A percentile compares a stretch with the other conserved stretches of the same genome.
These are phyloP conservation scores for Capronia epimyces DNA, from an alignment of 2,329 filamentous ascomycete species.

Conservation along the genomic window DNA sequence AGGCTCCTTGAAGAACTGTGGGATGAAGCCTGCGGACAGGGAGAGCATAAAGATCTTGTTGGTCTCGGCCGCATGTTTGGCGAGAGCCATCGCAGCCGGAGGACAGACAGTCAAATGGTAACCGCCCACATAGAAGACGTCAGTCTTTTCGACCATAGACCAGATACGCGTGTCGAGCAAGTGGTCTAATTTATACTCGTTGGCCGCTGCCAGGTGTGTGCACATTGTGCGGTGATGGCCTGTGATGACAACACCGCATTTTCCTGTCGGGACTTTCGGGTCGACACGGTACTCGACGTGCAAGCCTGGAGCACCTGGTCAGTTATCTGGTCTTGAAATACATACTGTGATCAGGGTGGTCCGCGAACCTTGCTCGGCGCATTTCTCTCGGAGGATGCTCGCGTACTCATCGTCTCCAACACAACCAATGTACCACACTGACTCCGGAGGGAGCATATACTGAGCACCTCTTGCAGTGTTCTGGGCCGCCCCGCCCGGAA, in stretches of 20 bases:
- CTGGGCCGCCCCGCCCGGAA: conserved; percentile 92
- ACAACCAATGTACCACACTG: conserved; percentile 87
- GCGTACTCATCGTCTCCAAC: conserved; percentile 95
- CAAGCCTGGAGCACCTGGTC: conserved; percentile 18
- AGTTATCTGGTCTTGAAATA: conserved; percentile 11
- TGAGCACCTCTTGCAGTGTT: conserved; percentile 90
- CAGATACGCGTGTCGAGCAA: conserved; percentile 87
- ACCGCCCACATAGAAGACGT: conserved; percentile 88
- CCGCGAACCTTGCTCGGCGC: conserved; percentile 79
- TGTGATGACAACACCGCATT: conserved; percentile 94
- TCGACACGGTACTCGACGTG: conserved; percentile 94
- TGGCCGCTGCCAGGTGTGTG: conserved; percentile 92
- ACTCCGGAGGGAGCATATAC: conserved; percentile 88
- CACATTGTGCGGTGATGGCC: conserved; percentile 91
- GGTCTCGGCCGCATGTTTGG: conserved; percentile 77
- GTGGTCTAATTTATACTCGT: conserved; percentile 93
- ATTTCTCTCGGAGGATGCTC: conserved; percentile 78
- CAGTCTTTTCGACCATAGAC: conserved; percentile 80
- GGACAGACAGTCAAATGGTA: conserved; percentile 97
- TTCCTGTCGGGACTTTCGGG: conserved; percentile 74
- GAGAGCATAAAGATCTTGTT: conserved; percentile 91
- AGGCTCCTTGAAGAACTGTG: conserved; percentile 95
- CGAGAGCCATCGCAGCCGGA: conserved; percentile 80
- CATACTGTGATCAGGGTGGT: not conserved
- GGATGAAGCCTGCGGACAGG: conserved; percentile 90